phyloP scores from a whole-genome alignment of 805 yeast species.

The Zygosaccharomyces bailii region DNA sequence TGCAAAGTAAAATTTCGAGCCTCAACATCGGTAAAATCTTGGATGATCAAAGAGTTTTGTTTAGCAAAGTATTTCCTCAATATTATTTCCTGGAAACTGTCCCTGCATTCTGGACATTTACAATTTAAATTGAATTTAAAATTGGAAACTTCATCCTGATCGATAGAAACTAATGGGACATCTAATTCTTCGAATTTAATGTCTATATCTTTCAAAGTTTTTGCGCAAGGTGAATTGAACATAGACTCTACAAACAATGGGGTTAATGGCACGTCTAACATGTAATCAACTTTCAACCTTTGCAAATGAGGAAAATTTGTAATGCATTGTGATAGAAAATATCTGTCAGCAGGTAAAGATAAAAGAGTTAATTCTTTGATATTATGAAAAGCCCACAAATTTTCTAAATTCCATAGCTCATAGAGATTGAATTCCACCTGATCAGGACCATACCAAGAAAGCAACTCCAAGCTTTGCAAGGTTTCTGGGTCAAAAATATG shows the following conservation, averaged over 20 bases:
- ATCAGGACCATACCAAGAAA: conserved; percentile 39
- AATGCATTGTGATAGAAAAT: conserved; percentile 28
- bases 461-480: conserved; percentile 34
- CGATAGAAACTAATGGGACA: conserved; percentile 23
- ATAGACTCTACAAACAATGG: conserved; percentile 22
- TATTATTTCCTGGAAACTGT: conserved; percentile 30
- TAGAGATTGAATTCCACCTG: conserved; percentile 23
- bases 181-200: conserved; percentile 28
- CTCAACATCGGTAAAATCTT: conserved; percentile 24
- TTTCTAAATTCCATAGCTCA: conserved; percentile 27
- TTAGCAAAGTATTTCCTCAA: conserved; percentile 32
- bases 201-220: conserved; percentile 35
- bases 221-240: conserved; percentile 24
- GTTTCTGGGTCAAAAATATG: conserved; percentile 34
- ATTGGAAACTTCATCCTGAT: conserved; percentile 20
- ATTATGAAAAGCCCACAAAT: conserved; percentile 32
- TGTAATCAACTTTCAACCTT: conserved; percentile 37
- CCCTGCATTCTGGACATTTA: conserved; percentile 28
- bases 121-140: conserved; percentile 25
- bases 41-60: conserved; percentile 24
- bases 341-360: conserved; percentile 30
- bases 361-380: conserved; percentile 35
- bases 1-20: conserved; percentile 32
- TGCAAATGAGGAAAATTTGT: conserved; percentile 25
- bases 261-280: conserved; percentile 27